Evolutionary conservation across 139 green algal species (phyloP).

Genomic region (Micromonas pusilla): DNA sequence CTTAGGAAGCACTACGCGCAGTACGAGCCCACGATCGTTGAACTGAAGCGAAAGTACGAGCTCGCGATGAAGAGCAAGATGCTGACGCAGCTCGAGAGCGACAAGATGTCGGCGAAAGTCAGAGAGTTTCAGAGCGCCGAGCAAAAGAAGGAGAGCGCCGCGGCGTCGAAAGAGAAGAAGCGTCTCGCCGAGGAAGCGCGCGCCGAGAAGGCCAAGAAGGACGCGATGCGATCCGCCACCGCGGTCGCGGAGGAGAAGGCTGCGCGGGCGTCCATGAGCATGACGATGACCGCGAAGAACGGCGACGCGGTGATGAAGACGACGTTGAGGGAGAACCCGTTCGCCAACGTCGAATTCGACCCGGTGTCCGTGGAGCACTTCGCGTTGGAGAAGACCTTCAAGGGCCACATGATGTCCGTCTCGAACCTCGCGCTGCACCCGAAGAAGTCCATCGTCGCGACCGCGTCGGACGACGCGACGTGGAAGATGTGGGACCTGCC

Average conservation of each 20-base stretch:
- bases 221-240: no score
- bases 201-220: not conserved
- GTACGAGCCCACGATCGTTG: slow-evolving; percentile 78
- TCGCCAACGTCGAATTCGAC: slow-evolving; percentile 26
- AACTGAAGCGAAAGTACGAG: slow-evolving; percentile 79
- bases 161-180: not conserved
- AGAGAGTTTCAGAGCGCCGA: slow-evolving; percentile 33
- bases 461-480: slow-evolving; percentile 65
- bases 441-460: slow-evolving; percentile 69
- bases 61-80: slow-evolving; percentile 77
- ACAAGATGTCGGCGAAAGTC: slow-evolving; percentile 34
- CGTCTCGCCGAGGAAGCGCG: not conserved
- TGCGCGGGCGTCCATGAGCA: no score
- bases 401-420: slow-evolving; percentile 47
- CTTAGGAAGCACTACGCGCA: slow-evolving; percentile 69
- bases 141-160: slow-evolving; percentile 18
- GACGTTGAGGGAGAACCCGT: not conserved
- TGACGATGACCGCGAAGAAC: not conserved
- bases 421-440: slow-evolving; percentile 67
- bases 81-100: slow-evolving; percentile 46
- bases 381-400: slow-evolving; percentile 62
- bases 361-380: slow-evolving; percentile 45
- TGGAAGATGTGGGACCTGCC: slow-evolving; percentile 68
- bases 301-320: not conserved
- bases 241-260: no score